Evolutionary conservation across 495 filamentous ascomycete genomes (phyloP).

Genomic region (Elaphomyces granulatus): DNA sequence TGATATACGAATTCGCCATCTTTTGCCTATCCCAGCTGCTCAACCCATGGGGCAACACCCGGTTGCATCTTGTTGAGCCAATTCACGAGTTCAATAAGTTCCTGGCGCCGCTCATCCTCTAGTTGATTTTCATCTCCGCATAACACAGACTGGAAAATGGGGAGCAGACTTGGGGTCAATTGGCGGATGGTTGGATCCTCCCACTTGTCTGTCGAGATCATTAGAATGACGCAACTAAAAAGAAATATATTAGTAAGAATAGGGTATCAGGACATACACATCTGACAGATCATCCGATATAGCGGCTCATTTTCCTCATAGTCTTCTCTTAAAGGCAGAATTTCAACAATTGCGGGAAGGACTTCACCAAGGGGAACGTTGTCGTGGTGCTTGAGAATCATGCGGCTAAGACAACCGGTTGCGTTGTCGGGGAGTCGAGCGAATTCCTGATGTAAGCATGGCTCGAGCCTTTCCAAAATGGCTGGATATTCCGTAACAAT

Average conservation of each 20-base stretch:
- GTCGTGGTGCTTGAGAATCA: constrained; percentile 75
- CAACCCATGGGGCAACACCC: constrained; percentile 29
- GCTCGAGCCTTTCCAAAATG: constrained; percentile 73
- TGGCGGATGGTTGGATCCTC: constrained; percentile 56
- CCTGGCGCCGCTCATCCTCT: constrained; percentile 57
- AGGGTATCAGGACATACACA: constrained; percentile 46
- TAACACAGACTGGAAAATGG: constrained; percentile 69
- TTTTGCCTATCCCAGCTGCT: no score
- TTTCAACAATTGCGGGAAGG: constrained; percentile 59
- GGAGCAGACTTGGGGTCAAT: constrained; percentile 64
- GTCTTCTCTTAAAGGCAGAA: constrained; percentile 84
- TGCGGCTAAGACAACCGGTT: constrained; percentile 78
- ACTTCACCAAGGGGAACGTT: constrained; percentile 66
- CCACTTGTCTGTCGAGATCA: constrained; percentile 42
- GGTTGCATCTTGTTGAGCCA: constrained; percentile 47
- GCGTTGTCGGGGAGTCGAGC: constrained; percentile 84
- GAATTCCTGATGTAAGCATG: constrained; percentile 57
- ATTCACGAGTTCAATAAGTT: constrained; percentile 56
- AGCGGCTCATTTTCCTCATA: constrained; percentile 93
- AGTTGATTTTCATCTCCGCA: constrained; percentile 70
- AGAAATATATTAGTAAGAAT: neutral
- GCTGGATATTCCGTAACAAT: constrained; percentile 58
- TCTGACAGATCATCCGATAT: constrained; percentile 70
- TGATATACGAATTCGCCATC: no score
- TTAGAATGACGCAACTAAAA: constrained; percentile 2